Evolutionary conservation across 139 green algal species (phyloP), one percentile per base, ranked within the genome.

Genomic region (Chlamydomonas sp.): DNA sequence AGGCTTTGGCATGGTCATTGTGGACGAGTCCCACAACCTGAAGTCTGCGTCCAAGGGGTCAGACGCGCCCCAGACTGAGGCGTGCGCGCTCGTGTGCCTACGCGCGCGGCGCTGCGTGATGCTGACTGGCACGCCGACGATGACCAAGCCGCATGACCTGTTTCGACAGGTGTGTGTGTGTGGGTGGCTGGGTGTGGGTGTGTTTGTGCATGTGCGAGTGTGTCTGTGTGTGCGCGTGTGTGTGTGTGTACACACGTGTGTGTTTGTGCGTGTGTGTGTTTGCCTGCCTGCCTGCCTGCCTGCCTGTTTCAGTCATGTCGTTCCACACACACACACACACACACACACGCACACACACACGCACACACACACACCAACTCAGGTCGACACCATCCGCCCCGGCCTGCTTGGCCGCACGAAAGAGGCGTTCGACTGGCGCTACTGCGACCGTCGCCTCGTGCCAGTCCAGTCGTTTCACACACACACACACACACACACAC

Each of bases 81-180:
- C 86, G 0, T 73, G 76, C 24, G 60, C 73, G 3, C 54, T 75
- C 1, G 79, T 84, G 0, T 71, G 85, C 10, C 54, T 43, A 6
- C 37, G 66, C n/a, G 79, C 87, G 2, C 37, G 49, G 10, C 72
- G 86, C 0, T 76, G 77, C 2, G 76, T 97, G 20, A 75, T 98
- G 62, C 86, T 97, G 48, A 86, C 80, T 1, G 93, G 93, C 26
- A 98, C 93, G 1, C 93, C 93, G 16, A 91, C 81, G 34, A 83
- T 98, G 35, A 82, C 76, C 22, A 76, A 83, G 20, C 92, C 92
- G 3, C 96, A 89, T 71, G 92, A 97, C 77, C 81, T 96, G 33
- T 93, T 78, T 78, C 64, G 79, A 1, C 90, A 96, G 84, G 79
- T 89, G 13, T 13, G 58, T n/a, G n/a, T n/a, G n/a, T n/a, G n/a